Evolutionary conservation across 192 early-diverging fungal genomes (phyloP).

Genomic region (Entophlyctis helioformis): DNA sequence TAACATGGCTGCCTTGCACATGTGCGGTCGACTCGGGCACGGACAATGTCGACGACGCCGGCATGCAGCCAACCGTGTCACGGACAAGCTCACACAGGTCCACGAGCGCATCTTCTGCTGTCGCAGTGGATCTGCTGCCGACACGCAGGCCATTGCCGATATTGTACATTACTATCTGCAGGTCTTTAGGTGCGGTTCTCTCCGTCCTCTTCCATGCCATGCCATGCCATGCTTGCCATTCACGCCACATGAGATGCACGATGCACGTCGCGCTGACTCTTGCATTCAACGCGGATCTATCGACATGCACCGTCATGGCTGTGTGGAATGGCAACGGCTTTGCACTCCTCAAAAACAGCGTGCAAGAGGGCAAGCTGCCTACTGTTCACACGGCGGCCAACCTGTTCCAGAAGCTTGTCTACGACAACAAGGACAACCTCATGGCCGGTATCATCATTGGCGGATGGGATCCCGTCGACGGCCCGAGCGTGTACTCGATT

Average conservation of each 20-base stretch:
- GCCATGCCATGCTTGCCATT: too few species aligned
- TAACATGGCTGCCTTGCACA: not conserved
- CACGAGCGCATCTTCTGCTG: constrained; percentile 97
- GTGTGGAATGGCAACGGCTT: too few species aligned
- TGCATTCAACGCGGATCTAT: too few species aligned
- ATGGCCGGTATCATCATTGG: constrained; percentile 92
- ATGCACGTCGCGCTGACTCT: too few species aligned
- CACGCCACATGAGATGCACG: too few species aligned
- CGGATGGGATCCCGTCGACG: constrained; percentile 90
- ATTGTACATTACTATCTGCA: constrained; percentile 94
- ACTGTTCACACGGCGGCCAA: constrained; percentile 76
- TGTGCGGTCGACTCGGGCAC: not conserved
- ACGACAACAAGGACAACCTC: constrained; percentile 82
- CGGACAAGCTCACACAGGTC: constrained; percentile 93
- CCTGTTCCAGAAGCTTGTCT: constrained; percentile 89
- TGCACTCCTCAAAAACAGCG: constrained; percentile 38
- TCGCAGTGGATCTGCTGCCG: constrained; percentile 93
- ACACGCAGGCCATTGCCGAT: constrained; percentile 97
- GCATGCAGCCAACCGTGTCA: constrained; percentile 74
- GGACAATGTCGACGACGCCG: not conserved
- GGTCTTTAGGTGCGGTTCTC: constrained; percentile 62
- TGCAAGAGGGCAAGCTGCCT: constrained; percentile 73
- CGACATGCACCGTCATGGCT: too few species aligned
- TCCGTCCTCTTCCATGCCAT: constrained; percentile 1
- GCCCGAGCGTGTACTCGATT: constrained; percentile 78